Conservation (phyloP, 768 basidiomycete genomes). For the Pleurotus ostreatus region DNA sequence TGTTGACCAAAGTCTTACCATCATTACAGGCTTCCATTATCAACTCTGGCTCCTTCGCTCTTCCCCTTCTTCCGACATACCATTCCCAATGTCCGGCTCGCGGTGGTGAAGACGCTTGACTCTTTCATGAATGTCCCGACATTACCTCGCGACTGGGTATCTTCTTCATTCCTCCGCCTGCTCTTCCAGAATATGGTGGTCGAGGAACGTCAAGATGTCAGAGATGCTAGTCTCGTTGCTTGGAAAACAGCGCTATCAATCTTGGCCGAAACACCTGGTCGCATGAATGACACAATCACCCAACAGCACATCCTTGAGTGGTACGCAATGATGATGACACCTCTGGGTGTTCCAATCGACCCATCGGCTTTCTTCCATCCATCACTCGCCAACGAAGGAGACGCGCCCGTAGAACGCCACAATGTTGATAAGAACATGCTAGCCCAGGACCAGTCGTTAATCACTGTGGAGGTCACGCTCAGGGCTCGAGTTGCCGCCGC, state of each 20-base stretch:
- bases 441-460: constrained; percentile 80
- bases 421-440: constrained; percentile 98
- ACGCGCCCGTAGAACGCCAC: constrained; percentile 60
- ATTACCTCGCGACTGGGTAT: constrained; percentile 79
- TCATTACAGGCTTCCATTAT: constrained; percentile 64
- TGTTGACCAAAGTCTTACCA: background rate
- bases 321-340: constrained; percentile 88
- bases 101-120: constrained; percentile 85
- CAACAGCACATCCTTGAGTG: constrained; percentile 71
- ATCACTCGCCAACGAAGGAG: constrained; percentile 41
- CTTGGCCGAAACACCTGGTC: constrained; percentile 38
- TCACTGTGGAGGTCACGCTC: constrained; percentile 71
- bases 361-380: constrained; percentile 64
- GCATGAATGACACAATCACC: constrained; percentile 49
- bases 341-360: constrained; percentile 78
- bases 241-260: constrained; percentile 73
- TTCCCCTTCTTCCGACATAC: constrained; percentile 99
- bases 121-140: constrained; percentile 80
- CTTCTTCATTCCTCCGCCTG: constrained; percentile 70
- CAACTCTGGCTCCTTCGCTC: constrained; percentile 78
- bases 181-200: constrained; percentile 92
- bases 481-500: constrained; percentile 79
- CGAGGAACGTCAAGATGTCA: constrained; percentile 86
- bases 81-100: constrained; percentile 86
- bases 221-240: constrained; percentile 62